These are phyloP conservation scores for Chytriomyces confervae DNA, from an alignment of 192 early-diverging fungal species.

Conservation along the genomic window DNA sequence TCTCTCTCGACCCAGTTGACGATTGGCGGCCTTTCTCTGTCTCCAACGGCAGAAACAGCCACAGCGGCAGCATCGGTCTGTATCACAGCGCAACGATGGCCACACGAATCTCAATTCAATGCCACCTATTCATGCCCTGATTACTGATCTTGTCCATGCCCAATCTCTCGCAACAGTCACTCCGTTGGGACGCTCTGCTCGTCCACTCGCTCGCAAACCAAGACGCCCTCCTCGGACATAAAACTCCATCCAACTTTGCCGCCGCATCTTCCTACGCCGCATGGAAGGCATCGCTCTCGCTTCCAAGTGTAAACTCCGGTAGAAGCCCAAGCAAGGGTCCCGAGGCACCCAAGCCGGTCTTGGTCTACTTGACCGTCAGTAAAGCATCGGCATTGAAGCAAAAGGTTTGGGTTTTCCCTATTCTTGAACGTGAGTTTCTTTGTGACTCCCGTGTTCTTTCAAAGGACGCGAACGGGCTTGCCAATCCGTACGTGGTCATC, in stretches of 20 bases:
- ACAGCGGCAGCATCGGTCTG: background rate
- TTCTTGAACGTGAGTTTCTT: too few relatives aligned
- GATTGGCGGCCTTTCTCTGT: too few relatives aligned
- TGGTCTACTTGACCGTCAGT: slow-evolving; percentile 6
- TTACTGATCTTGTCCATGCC: background rate
- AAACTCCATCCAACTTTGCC: background rate
- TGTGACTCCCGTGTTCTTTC: background rate
- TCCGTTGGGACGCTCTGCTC: background rate
- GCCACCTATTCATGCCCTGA: background rate
- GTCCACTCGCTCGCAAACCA: background rate
- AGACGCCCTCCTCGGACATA: background rate
- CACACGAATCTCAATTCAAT: background rate
- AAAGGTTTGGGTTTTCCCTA: too few relatives aligned
- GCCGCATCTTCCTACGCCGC: background rate
- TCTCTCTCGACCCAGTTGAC: too few relatives aligned
- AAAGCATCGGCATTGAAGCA: background rate
- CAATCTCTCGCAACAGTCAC: background rate
- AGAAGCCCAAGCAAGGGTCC: background rate
- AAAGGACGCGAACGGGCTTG: slow-evolving; percentile 16
- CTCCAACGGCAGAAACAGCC: too few relatives aligned
- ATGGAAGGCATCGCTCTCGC: background rate
- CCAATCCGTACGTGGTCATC: slow-evolving; percentile 15
- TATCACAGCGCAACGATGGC: background rate
- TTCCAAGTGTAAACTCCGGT: too few relatives aligned
- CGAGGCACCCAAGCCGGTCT: background rate